These are phyloP conservation scores for Phytophthora hibernalis DNA, from an alignment of 352 stramenopile species.

Conservation along the genomic window DNA sequence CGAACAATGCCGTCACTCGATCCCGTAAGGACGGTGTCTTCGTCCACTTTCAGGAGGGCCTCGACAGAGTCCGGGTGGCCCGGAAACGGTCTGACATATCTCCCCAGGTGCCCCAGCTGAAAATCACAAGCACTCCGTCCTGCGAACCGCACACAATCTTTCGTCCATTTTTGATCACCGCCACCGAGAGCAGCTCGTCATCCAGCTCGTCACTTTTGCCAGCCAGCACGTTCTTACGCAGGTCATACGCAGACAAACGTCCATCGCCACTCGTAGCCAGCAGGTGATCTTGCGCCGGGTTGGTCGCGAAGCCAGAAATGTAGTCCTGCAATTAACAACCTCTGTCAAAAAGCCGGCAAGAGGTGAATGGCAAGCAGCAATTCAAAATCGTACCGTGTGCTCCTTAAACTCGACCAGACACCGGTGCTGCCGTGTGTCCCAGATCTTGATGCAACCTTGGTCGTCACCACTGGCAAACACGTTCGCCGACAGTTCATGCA, in stretches of 20 bases:
- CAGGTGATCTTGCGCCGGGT: slow-evolving; percentile 84
- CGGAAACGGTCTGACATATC: slow-evolving; percentile 97
- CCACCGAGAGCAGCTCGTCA: slow-evolving; percentile 78
- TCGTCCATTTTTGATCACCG: slow-evolving; percentile 88
- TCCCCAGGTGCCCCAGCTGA: slow-evolving; percentile 95
- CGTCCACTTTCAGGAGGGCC: slow-evolving; percentile 95
- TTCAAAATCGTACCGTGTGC: slow-evolving; percentile 69
- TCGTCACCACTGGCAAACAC: slow-evolving; percentile 84
- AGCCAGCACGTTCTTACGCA: slow-evolving; percentile 83
- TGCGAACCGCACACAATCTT: slow-evolving; percentile 97
- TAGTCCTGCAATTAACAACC: slow-evolving; percentile 76
- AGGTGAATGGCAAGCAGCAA: background rate
- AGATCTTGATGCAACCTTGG: slow-evolving; percentile 88
- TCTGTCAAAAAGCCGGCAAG: background rate
- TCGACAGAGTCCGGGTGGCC: slow-evolving; percentile 96
- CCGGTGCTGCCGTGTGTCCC: slow-evolving; percentile 86
- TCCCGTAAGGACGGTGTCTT: slow-evolving; percentile 97
- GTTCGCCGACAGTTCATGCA: slow-evolving; percentile 75
- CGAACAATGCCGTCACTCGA: slow-evolving; percentile 96
- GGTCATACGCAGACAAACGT: slow-evolving; percentile 91
- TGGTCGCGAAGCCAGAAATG: slow-evolving; percentile 93
- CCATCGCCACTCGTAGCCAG: slow-evolving; percentile 93
- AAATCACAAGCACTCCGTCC: slow-evolving; percentile 95
- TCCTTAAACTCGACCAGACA: slow-evolving; percentile 92
- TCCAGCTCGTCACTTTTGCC: slow-evolving; percentile 89